phyloP scores from a whole-genome alignment of 176 grass and related monocot species.

The Cenchrus fungigraminus region DNA sequence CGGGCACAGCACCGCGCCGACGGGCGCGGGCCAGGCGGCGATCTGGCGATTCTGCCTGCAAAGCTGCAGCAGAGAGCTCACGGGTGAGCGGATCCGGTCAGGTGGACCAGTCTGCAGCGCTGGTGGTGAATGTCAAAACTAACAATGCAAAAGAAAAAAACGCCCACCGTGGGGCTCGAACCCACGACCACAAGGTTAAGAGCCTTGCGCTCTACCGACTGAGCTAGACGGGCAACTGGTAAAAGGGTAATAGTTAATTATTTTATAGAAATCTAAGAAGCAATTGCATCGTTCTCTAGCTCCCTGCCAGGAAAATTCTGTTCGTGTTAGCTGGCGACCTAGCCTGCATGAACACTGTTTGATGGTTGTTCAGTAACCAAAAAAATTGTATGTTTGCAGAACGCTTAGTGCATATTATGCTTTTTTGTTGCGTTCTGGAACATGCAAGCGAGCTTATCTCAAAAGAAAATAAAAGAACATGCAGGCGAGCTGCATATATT shows the following conservation, averaged over 20 bases:
- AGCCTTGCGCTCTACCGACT: conserved; percentile 45
- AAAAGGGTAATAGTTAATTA: fast-evolving
- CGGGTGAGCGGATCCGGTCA: too few relatives aligned
- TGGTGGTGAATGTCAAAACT: background rate
- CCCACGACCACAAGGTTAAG: conserved; percentile 65
- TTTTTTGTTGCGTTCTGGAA: background rate
- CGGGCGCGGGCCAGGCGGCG: too few relatives aligned
- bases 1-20: too few relatives aligned
- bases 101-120: too few relatives aligned
- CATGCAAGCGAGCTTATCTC: too few relatives aligned
- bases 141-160: background rate
- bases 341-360: background rate
- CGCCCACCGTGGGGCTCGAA: conserved; percentile 75
- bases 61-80: too few relatives aligned
- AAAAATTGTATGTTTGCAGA: background rate
- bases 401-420: background rate
- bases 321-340: background rate
- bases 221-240: conserved; percentile 1
- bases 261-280: too few relatives aligned
- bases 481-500: too few relatives aligned
- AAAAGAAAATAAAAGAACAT: too few relatives aligned
- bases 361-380: background rate
- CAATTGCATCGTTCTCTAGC: too few relatives aligned
- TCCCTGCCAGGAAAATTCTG: background rate
- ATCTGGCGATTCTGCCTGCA: too few relatives aligned